Evolutionary conservation across 768 basidiomycete species (phyloP).

Genomic region (Serpula lacrymans): DNA sequence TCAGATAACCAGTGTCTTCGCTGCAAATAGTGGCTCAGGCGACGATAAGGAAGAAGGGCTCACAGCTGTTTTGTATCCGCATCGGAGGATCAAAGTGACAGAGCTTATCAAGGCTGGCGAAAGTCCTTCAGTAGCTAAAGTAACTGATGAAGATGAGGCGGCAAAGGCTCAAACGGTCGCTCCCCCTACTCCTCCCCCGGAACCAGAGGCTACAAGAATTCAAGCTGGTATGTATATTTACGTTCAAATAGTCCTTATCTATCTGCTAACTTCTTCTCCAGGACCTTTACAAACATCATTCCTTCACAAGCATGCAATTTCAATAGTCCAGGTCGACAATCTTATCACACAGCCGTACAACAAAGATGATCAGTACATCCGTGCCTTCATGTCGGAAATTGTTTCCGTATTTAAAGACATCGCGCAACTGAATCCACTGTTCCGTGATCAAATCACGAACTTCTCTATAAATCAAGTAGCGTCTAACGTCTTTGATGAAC

Average conservation of each 20-base stretch:
- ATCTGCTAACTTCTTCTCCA: slow-evolving; percentile 14
- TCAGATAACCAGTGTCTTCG: slow-evolving; percentile 92
- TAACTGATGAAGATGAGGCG: slow-evolving; percentile 41
- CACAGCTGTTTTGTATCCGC: slow-evolving; percentile 94
- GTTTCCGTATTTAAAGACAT: slow-evolving; percentile 98
- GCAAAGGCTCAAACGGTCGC: slow-evolving; percentile 40
- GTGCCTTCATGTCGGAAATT: slow-evolving; percentile 95
- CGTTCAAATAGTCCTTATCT: neutral
- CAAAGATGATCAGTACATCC: slow-evolving; percentile 92
- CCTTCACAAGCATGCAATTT: slow-evolving; percentile 77
- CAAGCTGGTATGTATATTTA: slow-evolving; percentile 16
- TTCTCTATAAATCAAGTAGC: slow-evolving; percentile 93
- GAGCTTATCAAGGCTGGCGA: slow-evolving; percentile 75
- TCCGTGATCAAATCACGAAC: slow-evolving; percentile 97
- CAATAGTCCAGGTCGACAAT: slow-evolving; percentile 87
- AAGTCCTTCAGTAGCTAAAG: slow-evolving; percentile 29
- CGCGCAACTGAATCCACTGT: slow-evolving; percentile 92
- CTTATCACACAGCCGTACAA: slow-evolving; percentile 77
- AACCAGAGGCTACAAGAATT: slow-evolving; percentile 16
- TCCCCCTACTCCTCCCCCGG: slow-evolving; percentile 41
- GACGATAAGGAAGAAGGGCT: slow-evolving; percentile 82
- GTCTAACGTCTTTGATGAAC: slow-evolving; percentile 94
- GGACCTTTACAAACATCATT: slow-evolving; percentile 80
- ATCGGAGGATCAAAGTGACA: slow-evolving; percentile 84
- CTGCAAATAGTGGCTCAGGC: slow-evolving; percentile 48